Evolutionary conservation across 352 stramenopile genomes (phyloP), one percentile per base, ranked within the genome.

Genomic region (Phytopythium cucurbitacearum): DNA sequence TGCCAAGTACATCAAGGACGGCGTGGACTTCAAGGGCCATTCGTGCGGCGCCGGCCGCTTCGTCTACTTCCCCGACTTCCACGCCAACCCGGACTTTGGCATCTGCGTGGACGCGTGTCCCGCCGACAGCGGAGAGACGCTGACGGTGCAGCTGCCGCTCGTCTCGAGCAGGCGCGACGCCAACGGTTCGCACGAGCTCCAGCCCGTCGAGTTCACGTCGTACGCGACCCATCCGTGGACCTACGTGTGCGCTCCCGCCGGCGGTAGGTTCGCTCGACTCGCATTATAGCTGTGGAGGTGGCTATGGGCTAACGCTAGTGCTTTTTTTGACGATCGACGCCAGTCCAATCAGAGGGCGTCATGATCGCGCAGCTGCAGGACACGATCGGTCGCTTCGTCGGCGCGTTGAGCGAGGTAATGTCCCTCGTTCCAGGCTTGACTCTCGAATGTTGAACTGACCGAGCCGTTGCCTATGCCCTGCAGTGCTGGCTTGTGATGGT

Each of bases 351-450:
- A 7, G 71, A 86, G 45, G 47, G 64, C 10, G 60, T 78, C 37
- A 74, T 90, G 69, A 85, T 89, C 52, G 60, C 66, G 7, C 77
- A 91, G 53, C 61, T 91, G 15, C 80, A 93, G 52, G 83, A 93
- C 45, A 86, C 69, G 2, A 35, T 85, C 11, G 83, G 83, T 7
- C 73, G 76, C 15, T 91, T 91, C 55, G 79, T 93, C n/a, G 83
- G 83, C n/a, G 80, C 75, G 9, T 57, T 93, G 21, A 69, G 72
- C 15, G 78, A 85, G 59, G 80, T 90, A 72, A 12, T 28, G 21
- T 28, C 21, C 21, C 67, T 42, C 13, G n/a, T 13, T 15, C 33
- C 38, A 28, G 21, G 21, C 21, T 28, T 28, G 21, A 28, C 48
- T 41, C 37, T 37, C 8, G 21, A 21, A 3, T 5, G n/a, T 9